Evolutionary conservation across 1,139 yeast species (phyloP), one percentile per base, ranked within the genome.

Genomic region (Pichia sp.): DNA sequence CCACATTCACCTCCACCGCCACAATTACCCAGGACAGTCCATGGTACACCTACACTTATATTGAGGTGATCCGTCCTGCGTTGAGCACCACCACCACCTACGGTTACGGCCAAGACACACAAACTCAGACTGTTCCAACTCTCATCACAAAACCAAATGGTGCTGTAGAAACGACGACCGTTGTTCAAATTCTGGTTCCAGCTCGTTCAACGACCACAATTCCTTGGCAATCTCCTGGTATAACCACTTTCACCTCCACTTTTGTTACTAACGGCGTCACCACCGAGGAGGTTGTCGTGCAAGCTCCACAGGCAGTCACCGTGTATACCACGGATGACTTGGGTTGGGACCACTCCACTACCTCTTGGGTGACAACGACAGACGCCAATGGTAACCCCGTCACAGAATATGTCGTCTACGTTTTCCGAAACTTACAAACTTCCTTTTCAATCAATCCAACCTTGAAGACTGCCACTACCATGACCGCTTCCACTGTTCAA

Each of bases 61-160:
- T 39, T 29, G 22, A 18, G 6, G 25, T 39, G 14, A 22, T 20
- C 19, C 32, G 42, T 24, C 42, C 42, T 17, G n/a, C 36, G 12
- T 21, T 37, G 6, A 29, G 33, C 11, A 37, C 38, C 12, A 14
- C 24, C n/a, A 9, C 25, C 8, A 21, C 30, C 11, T 29, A 18
- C 13, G 37, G 33, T 14, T 16, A 21, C 22, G 27, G 15, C 13
- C 6, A 21, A 7, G 3, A 19, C 16, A 32, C 39, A n/a, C 14
- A 29, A 9, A 30, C 39, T 6, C 6, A 6, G 4, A 33, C 33
- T n/a, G 15, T 18, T 7, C 6, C 21, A 19, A 27, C 29, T 3
- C 14, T 23, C 6, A 28, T 18, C 10, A n/a, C 11, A 19, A 11
- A 9, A 9, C 10, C 7, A 6, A 12, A 19, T 22, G 28, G 27